Conservation (phyloP, 2,329 filamentous ascomycete genomes). For the Curvularia spicifera region DNA sequence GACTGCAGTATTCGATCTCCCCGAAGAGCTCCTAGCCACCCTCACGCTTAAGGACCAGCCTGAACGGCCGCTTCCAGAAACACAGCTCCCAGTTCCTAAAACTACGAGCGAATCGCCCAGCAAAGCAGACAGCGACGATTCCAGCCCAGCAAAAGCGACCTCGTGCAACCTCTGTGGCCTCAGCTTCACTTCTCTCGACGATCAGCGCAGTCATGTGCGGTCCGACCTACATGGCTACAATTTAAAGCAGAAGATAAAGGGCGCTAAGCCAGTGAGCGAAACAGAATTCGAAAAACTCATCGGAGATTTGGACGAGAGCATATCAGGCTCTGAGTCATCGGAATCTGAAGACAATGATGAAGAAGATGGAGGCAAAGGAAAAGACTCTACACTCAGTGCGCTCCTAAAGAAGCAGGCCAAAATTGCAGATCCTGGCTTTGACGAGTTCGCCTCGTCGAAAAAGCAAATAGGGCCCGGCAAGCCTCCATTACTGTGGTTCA, state of each 20-base stretch:
- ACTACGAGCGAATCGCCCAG: conserved; percentile 38
- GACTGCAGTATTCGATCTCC: conserved; percentile 77
- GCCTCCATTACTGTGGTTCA: conserved; percentile 84
- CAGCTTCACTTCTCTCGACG: conserved; percentile 72
- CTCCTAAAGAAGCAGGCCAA: conserved; percentile 84
- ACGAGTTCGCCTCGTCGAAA: conserved; percentile 56
- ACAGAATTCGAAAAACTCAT: conserved; percentile 85
- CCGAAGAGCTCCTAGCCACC: conserved; percentile 72
- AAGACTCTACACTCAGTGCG: conserved; percentile 74
- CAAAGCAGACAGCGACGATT: conserved; percentile 47
- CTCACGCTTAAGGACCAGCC: conserved; percentile 63
- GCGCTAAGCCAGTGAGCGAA: conserved; percentile 74
- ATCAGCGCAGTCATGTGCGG: conserved; percentile 84
- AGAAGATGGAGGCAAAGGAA: conserved; percentile 54
- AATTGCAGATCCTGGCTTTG: conserved; percentile 64
- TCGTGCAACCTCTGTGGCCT: conserved; percentile 82
- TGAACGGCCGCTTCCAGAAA: conserved; percentile 27
- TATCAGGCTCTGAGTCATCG: conserved; percentile 82
- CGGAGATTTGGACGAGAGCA: conserved; percentile 84
- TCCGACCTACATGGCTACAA: conserved; percentile 96
- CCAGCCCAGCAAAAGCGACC: conserved; percentile 64
- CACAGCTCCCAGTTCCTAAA: conserved; percentile 15
- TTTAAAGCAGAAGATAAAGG: conserved; percentile 86
- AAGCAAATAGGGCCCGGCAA: conserved; percentile 66
- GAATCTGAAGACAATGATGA: conserved; percentile 74